These are phyloP conservation scores for Sclerotinia nivalis DNA, from an alignment of 2,329 filamentous ascomycete species.

Conservation along the genomic window DNA sequence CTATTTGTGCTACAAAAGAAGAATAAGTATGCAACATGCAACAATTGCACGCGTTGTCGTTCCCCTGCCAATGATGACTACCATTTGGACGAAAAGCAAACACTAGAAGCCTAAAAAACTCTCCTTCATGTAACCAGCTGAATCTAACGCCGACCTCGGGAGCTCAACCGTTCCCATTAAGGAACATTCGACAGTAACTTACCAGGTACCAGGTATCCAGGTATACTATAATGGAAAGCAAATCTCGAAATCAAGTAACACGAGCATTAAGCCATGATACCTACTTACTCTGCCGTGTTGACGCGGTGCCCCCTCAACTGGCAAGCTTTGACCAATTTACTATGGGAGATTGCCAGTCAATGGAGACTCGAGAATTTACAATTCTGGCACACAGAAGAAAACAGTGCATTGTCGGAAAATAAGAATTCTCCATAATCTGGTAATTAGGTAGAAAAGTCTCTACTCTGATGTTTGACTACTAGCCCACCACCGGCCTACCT, in stretches of 20 bases:
- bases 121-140: conserved; percentile 8
- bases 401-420: conserved; percentile 5
- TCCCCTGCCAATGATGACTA: conserved; percentile 17
- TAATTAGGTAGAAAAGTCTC: conserved; percentile 1
- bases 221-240: conserved; percentile 4
- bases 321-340: conserved; percentile 11
- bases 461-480: not conserved
- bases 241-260: conserved; percentile 17
- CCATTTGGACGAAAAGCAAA: conserved; percentile 7
- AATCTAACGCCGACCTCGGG: conserved; percentile 9
- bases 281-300: not conserved
- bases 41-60: not conserved
- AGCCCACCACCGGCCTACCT: not conserved
- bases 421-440: conserved; percentile 7
- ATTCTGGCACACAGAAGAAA: not conserved
- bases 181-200: not conserved
- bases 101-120: conserved; percentile 5
- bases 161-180: conserved; percentile 7
- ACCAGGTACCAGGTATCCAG: conserved; percentile 17
- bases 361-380: conserved; percentile 11
- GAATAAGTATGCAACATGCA: conserved; percentile 11
- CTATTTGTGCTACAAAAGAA: not conserved
- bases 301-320: not conserved
- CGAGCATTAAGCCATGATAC: conserved; percentile 5
- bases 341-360: conserved; percentile 12